Percentiles rank a stretch among this genome's conserved stretches.
Evolutionary conservation across 2,329 filamentous ascomycete genomes (phyloP).

Genomic region (Annulohypoxylon truncatum): DNA sequence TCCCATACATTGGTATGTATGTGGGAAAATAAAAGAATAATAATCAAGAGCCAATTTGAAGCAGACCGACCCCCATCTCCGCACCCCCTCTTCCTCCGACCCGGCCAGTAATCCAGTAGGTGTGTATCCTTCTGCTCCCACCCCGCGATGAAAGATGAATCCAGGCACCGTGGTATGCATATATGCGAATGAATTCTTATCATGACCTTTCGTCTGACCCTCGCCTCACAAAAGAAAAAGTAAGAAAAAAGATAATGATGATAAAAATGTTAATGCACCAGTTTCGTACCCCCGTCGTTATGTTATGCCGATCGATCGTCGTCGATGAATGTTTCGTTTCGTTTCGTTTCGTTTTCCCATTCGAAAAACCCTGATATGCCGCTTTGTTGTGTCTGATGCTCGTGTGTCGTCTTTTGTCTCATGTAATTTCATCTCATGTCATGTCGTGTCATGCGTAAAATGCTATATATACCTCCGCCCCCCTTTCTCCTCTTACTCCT

Average conservation of each 20-base stretch:
- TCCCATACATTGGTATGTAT: slow-evolving; percentile 11
- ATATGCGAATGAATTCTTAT: slow-evolving; percentile 32
- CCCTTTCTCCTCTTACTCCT: not conserved
- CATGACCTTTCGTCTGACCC: not conserved
- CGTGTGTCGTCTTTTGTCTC: not conserved
- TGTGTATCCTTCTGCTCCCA: not conserved
- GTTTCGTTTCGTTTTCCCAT: not conserved
- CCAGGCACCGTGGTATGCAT: slow-evolving; percentile 26
- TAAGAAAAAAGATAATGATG: not conserved
- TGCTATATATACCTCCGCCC: not conserved
- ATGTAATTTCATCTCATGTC: not conserved
- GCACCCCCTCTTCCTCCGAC: not conserved
- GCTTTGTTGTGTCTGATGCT: not conserved
- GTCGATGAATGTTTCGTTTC: not conserved
- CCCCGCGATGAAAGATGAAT: not conserved
- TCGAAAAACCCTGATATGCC: not conserved
- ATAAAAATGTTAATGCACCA: slow-evolving; percentile 9
- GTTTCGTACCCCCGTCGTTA: not conserved
- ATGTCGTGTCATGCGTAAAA: not conserved
- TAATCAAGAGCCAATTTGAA: slow-evolving; percentile 13
- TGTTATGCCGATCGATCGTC: not conserved
- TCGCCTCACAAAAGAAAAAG: not conserved
- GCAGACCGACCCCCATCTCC: not conserved
- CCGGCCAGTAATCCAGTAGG: not conserved
- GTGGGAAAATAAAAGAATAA: not conserved